Base-by-base conservation (phyloP, 441 rosid genomes). In the Erysimum cheiri region DNA sequence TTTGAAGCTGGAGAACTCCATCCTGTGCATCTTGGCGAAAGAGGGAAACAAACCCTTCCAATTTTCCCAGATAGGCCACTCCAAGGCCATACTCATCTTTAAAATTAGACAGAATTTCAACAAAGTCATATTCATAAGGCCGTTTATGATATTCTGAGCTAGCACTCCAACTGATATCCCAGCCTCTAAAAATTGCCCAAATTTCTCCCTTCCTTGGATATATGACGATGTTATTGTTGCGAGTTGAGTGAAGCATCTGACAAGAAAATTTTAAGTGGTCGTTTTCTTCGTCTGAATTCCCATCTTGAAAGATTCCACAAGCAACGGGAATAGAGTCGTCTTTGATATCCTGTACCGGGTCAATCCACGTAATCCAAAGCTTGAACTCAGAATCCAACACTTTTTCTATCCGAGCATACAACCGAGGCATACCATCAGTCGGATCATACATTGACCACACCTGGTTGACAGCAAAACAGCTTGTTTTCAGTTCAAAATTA, bases 151-250 rank as follows among this genome's bases (percentile, higher is more conserved):
- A 61, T 28, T 70, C 80, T 22, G 75, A 61, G 67, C 80, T 73
- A 67, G 75, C 67, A 68, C 60, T 80, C 96, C 91, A 87, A 40
- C 76, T 78, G 19, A 82, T 66, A 81, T 82, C 74, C 96, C 98
- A 95, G 76, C 87, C 68, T 80, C 83, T 90, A 75, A 87, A 88
- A 69, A 92, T 53, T 57, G 94, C 99, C 96, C 98, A 92, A 17
- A 82, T 80, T 78, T 92, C 92, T 44, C 99, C 96, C 55, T 73
- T 73, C 64, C 73, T 80, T 17, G 99, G 98, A 79, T 79, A 82
- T 77, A 95, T 82, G 44, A 68, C 68, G 46, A 78, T 80, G 33
- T 31, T 35, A 57, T 57, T 62, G 65, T 71, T 56, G 24, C 29
- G 59, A 65, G 46, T 41, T 55, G 65, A 19, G 71, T 70, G 70